Conservation (phyloP, 257 asterid species). For the Capsicum pubescens region DNA sequence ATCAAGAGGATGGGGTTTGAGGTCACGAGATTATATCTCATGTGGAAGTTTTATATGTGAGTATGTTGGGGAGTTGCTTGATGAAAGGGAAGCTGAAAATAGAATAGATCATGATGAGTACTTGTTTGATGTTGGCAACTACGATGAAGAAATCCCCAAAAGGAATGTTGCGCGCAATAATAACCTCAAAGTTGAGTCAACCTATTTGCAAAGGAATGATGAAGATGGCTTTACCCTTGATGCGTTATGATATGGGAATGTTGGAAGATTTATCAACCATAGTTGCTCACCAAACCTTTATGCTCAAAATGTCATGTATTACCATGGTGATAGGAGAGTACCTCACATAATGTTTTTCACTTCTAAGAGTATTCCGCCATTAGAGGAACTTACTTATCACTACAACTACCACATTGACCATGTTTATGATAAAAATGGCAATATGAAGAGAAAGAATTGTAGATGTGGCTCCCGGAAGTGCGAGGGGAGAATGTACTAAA, state of each 20-base stretch:
- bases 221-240: conserved; percentile 40
- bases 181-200: neutral
- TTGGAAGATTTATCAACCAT: conserved; percentile 59
- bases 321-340: conserved; percentile 45
- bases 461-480: conserved; percentile 40
- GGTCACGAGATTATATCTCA: conserved; percentile 44
- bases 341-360: conserved; percentile 66
- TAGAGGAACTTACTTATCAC: conserved; percentile 52
- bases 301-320: conserved; percentile 47
- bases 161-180: neutral
- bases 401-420: conserved; percentile 36
- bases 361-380: conserved; percentile 48
- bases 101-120: conserved; percentile 34
- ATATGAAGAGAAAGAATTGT: conserved; percentile 40
- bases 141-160: conserved; percentile 26
- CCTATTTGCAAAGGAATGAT: conserved; percentile 26
- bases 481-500: conserved; percentile 40
- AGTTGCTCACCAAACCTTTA: conserved; percentile 51
- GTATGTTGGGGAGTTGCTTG: conserved; percentile 49
- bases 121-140: conserved; percentile 33
- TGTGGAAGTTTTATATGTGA: conserved; percentile 62
- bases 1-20: conserved; percentile 59
- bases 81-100: conserved; percentile 36
- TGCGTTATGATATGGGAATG: conserved; percentile 53
- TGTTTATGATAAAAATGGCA: conserved; percentile 39